Percentiles rank a stretch among this genome's conserved stretches.
phyloP scores from a whole-genome alignment of 495 filamentous ascomycete species.

The Trichoderma orchidacearum region DNA sequence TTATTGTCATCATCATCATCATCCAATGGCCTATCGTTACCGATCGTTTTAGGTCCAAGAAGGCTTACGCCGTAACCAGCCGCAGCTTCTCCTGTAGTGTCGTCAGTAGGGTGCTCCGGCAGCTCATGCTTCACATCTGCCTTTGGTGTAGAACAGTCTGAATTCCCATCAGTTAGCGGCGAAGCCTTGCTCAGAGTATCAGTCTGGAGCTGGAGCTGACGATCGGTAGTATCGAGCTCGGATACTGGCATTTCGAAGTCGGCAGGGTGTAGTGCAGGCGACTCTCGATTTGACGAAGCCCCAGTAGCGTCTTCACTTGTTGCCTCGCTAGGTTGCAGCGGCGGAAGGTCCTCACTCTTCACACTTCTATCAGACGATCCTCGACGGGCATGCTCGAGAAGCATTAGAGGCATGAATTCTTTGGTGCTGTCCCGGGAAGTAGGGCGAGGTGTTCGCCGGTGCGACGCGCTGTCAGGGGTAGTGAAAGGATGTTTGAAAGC shows the following conservation, averaged over 20 bases:
- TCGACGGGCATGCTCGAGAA: slow-evolving; percentile 24
- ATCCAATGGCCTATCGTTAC: neutral
- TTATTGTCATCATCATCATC: neutral
- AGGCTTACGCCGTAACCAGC: neutral
- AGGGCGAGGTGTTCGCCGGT: slow-evolving; percentile 20
- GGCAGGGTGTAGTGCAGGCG: slow-evolving; percentile 7
- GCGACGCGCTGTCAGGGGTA: neutral
- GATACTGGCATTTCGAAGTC: neutral
- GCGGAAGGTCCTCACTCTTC: slow-evolving; percentile 7
- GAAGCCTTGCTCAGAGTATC: neutral
- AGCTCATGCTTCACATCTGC: neutral
- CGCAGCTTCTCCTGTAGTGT: neutral
- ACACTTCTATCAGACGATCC: neutral
- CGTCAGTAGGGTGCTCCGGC: slow-evolving; percentile 6
- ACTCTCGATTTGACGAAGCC: slow-evolving; percentile 11
- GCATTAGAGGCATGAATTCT: slow-evolving; percentile 34
- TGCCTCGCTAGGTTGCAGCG: slow-evolving; percentile 18
- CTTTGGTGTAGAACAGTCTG: slow-evolving; percentile 3
- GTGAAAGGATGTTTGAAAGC: slow-evolving; percentile 19
- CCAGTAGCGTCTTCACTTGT: neutral
- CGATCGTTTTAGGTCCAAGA: neutral
- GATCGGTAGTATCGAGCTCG: neutral
- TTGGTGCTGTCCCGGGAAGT: slow-evolving; percentile 35
- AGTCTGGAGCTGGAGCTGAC: neutral
- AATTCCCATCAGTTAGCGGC: neutral